Evolutionary conservation across 495 filamentous ascomycete genomes (phyloP).

Genomic region (Talaromyces liani): DNA sequence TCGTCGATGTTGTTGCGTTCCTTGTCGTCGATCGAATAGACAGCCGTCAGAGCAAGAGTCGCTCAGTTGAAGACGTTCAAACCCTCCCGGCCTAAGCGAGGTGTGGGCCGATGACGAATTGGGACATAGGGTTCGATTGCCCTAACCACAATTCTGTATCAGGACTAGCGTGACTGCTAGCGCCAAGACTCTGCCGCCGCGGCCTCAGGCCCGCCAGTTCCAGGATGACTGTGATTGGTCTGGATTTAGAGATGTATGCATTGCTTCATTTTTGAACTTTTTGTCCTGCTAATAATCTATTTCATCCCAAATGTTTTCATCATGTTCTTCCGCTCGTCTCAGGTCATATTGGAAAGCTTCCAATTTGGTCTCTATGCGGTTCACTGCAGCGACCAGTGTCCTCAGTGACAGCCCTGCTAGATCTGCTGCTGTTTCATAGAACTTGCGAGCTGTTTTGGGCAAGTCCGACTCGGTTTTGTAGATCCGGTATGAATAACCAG

Average conservation of each 20-base stretch:
- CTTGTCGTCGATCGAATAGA: constrained; percentile 30
- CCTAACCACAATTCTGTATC: constrained; percentile 1
- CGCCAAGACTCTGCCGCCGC: background rate
- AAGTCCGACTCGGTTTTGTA: constrained; percentile 53
- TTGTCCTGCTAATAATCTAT: background rate
- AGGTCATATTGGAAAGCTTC: constrained; percentile 31
- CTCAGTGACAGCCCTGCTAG: constrained; percentile 36
- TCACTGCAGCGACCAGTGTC: constrained; percentile 41
- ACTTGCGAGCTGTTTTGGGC: constrained; percentile 39
- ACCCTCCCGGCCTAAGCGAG: constrained; percentile 7
- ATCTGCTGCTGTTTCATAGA: constrained; percentile 50
- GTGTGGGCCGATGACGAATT: constrained; percentile 9
- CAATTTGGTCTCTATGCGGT: constrained; percentile 38
- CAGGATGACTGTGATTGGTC: background rate
- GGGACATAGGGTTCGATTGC: constrained; percentile 6
- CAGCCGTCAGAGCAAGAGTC: constrained; percentile 35
- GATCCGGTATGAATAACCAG: constrained; percentile 49
- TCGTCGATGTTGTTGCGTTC: constrained; percentile 39
- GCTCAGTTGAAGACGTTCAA: constrained; percentile 16
- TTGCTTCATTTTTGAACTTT: background rate
- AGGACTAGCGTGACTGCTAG: background rate
- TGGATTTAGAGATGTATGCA: background rate
- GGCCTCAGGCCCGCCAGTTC: background rate
- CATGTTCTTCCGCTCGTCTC: constrained; percentile 24
- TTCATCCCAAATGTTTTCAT: constrained; percentile 3